Evolutionary conservation across 192 early-diverging fungal genomes (phyloP), one percentile per base, ranked within the genome.

Genomic region (Mortierella antarctica): DNA sequence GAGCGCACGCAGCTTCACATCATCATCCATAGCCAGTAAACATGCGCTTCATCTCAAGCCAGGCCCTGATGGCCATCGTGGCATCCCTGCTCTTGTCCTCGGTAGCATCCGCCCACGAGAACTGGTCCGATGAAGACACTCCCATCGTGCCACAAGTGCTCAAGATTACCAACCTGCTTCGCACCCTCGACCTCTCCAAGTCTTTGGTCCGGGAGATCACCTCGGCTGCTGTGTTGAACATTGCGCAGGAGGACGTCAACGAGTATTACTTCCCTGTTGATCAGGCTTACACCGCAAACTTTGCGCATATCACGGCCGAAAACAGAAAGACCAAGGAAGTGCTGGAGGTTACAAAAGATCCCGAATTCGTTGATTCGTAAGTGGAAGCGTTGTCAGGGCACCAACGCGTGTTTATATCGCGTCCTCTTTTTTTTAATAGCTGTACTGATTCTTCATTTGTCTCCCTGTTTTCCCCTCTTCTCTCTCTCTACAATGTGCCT

Each of bases 151-250:
- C 87, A 14, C 62, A 82, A 9, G 50, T 75, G 42, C 83, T 87
- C 65, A 72, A 81, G 53, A 92, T 92, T 68, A 66, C 67, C 49
- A 92, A 93, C 70, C 59, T 91, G 18, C 70, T 88, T 57, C 89
- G 91, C 23, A 82, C 84, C n/a, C 45, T 95, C 45, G 92, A 95
- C 63, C 74, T 93, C 13, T 86, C 86, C 11, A 70, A 71, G 11
- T 63, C 85, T 15, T 59, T 90, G 61, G 82, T 87, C 53, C 82
- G 83, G 15, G 87, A 90, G 61, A 73, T 83, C 57, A 84, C 80
- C 31, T 82, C 84, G 7, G 66, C 85, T 40, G 72, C 75, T 15
- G 62, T 84, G 3, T 65, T 82, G 70, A 90, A 90, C 63, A 80
- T 84, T 13, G 73, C 66, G 58, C 46, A 73, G 3, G 71, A 83